phyloP scores from a whole-genome alignment of 1,284 basidiomycete species.

The Ceratobasidium papillatum region DNA sequence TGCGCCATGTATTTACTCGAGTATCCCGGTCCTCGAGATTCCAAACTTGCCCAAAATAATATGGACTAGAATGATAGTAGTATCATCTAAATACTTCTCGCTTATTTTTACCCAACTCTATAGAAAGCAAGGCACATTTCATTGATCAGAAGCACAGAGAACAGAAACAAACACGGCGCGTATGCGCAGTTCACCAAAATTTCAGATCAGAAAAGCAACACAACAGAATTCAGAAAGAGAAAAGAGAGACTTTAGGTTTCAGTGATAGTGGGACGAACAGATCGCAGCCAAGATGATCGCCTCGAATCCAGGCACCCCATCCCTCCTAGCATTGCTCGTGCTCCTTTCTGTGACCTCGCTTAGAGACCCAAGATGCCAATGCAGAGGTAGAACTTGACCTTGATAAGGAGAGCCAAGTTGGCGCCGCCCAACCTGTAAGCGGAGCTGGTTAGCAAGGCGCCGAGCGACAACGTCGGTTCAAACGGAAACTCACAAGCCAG shows the following conservation, averaged over 20 bases:
- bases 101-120: not conserved
- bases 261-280: not conserved
- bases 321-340: not conserved
- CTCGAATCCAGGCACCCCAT: not conserved
- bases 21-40: too few relatives aligned
- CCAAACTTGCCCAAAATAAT: too few relatives aligned
- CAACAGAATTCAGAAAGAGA: not conserved
- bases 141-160: conserved; percentile 2
- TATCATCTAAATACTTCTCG: too few relatives aligned
- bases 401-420: conserved; percentile 25
- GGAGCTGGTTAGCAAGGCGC: not conserved
- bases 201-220: not conserved
- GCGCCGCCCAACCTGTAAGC: not conserved
- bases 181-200: too few relatives aligned
- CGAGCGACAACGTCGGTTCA: not conserved
- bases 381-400: conserved; percentile 33
- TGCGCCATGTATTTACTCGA: not conserved
- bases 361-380: conserved; percentile 31
- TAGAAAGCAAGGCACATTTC: not conserved
- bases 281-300: not conserved
- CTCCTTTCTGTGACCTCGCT: not conserved
- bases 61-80: too few relatives aligned
- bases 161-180: not conserved
- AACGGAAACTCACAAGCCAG: conserved; percentile 13
- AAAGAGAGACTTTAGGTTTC: not conserved